These are phyloP conservation scores for Cardamine occulta DNA, from an alignment of 345 rosid genomes.

Conservation along the genomic window DNA sequence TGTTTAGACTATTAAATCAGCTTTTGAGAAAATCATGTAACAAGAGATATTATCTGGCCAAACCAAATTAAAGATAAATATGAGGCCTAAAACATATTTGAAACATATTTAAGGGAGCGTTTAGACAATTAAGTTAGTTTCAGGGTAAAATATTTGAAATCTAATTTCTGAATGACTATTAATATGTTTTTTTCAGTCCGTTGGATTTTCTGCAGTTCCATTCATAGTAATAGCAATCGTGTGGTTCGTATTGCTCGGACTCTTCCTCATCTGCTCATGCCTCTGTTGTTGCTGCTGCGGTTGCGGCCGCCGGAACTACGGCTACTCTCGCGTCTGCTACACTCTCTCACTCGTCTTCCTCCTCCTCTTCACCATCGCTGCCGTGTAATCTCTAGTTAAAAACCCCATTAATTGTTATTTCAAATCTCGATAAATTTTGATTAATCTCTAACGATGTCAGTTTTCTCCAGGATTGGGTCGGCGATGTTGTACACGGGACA, in stretches of 20 bases:
- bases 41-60: not conserved
- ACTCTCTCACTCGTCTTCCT: constrained; percentile 51
- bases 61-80: not conserved
- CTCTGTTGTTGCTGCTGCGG: constrained; percentile 51
- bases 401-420: not conserved
- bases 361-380: constrained; percentile 53
- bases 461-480: constrained; percentile 50
- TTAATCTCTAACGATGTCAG: not conserved
- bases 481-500: constrained; percentile 50
- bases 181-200: constrained; percentile 52
- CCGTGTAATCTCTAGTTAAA: constrained; percentile 43
- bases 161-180: not conserved
- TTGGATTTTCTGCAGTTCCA: constrained; percentile 56
- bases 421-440: not conserved
- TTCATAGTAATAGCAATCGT: constrained; percentile 47
- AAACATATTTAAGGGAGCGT: not conserved
- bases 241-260: constrained; percentile 57
- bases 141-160: not conserved
- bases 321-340: constrained; percentile 51
- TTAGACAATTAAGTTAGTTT: not conserved
- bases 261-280: constrained; percentile 44
- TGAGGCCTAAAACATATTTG: not conserved
- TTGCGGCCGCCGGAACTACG: constrained; percentile 43
- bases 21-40: not conserved
- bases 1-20: not conserved